These are phyloP conservation scores for Blepharisma undulans DNA, from an alignment of 169 alveolate species.

Conservation along the genomic window DNA sequence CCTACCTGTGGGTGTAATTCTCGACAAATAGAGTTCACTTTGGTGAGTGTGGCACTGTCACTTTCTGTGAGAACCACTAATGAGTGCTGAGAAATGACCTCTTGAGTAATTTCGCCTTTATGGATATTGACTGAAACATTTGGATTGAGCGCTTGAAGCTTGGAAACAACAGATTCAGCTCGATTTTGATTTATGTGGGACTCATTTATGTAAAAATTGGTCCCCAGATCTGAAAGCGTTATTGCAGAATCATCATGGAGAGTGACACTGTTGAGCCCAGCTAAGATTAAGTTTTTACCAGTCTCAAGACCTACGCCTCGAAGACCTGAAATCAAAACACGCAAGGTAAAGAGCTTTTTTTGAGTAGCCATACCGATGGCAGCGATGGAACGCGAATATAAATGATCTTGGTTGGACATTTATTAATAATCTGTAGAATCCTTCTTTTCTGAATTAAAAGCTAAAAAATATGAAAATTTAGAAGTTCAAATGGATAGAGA, in stretches of 20 bases:
- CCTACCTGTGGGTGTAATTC: conserved; percentile 48
- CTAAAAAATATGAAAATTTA: too few relatives aligned
- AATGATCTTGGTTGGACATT: conserved; percentile 47
- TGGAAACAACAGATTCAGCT: conserved; percentile 88
- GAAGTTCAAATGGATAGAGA: too few relatives aligned
- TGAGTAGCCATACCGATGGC: conserved; percentile 97
- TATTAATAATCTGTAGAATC: not conserved
- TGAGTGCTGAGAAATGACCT: conserved; percentile 39
- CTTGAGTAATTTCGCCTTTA: conserved; percentile 63
- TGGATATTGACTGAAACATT: conserved; percentile 80
- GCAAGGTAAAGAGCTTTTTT: conserved; percentile 91
- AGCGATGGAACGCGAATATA: conserved; percentile 98
- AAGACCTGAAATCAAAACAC: conserved; percentile 93
- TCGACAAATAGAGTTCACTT: conserved; percentile 55
- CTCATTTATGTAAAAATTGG: conserved; percentile 91
- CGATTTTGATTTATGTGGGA: conserved; percentile 85
- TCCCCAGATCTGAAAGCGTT: conserved; percentile 88
- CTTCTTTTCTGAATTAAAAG: not conserved
- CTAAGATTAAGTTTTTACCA: conserved; percentile 95
- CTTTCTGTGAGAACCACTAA: conserved; percentile 86
- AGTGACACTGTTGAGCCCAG: conserved; percentile 94
- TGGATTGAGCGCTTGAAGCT: conserved; percentile 91
- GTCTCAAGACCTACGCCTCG: conserved; percentile 92
- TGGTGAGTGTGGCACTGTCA: conserved; percentile 34
- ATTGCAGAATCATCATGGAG: conserved; percentile 89